Percentiles rank a stretch among this genome's conserved stretches.
phyloP scores from a whole-genome alignment of 2,329 filamentous ascomycete genomes.

The Alternaria dauci region DNA sequence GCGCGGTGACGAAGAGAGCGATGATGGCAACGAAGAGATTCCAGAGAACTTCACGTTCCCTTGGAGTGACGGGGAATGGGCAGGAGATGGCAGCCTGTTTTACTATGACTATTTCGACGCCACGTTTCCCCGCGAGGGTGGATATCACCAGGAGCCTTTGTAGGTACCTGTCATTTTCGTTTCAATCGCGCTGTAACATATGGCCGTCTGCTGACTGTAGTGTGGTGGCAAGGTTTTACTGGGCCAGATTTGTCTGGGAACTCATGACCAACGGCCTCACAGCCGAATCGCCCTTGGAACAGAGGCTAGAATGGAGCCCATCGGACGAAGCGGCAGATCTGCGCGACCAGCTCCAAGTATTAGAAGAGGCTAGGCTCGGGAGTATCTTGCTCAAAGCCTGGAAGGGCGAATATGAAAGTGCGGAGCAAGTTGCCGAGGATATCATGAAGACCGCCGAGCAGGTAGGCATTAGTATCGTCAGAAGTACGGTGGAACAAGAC shows the following conservation, averaged over 20 bases:
- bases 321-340: background rate
- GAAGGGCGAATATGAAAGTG: slow-evolving; percentile 13
- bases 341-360: background rate
- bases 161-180: background rate
- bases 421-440: slow-evolving; percentile 8
- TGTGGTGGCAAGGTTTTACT: background rate
- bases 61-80: background rate
- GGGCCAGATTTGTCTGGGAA: slow-evolving; percentile 13
- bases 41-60: background rate
- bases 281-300: background rate
- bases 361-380: slow-evolving; percentile 18
- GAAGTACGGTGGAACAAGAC: background rate
- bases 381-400: slow-evolving; percentile 14
- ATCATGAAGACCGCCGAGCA: slow-evolving; percentile 1
- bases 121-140: background rate
- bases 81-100: background rate
- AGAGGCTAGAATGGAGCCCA: background rate
- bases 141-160: background rate
- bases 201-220: background rate
- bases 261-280: slow-evolving; percentile 15
- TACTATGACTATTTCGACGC: background rate
- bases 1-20: background rate
- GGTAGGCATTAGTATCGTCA: slow-evolving; percentile 10
- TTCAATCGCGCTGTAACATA: no score
- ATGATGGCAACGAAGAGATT: background rate